Base-by-base conservation (phyloP, 2,329 filamentous ascomycete species). In the Epichloe glyceriae region DNA sequence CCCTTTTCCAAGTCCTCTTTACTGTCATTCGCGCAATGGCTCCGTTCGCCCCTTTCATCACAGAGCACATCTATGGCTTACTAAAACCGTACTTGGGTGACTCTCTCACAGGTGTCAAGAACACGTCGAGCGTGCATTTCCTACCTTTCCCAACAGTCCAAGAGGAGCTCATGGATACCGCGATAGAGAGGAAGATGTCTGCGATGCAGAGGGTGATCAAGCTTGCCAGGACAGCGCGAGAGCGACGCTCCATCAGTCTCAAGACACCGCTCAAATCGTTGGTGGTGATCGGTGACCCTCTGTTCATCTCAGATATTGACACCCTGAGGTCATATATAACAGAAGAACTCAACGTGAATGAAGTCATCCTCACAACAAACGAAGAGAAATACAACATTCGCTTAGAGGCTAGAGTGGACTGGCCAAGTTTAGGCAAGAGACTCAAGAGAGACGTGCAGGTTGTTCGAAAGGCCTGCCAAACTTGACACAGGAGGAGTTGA, bases 161-260 rank as follows among this genome's bases (percentile, higher is more conserved):
- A 53, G 77, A 87, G 60, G 86, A 90, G 61, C 76, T 95, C 3
- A 93, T 93, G 62, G 83, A 95, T 63, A 76, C 80, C 51, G 82
- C 78, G 20, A 82, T 95, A 45, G 88, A 95, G 70, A 77, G 88
- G 55, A 80, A 83, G 55, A 86, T 95, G 10, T 74, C 78, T 53
- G 80, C 86, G 33, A 95, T 95, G 88, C 88, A 95, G 65, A 85
- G 82, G 58, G 87, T 95, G 61, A 94, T 95, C 63, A 86, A 95
- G 62, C 76, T 95, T 53, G 86, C 80, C 26, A 79, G 89, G 62
- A 78, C 87, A 52, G 87, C 85, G 49, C 78, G 89, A 64, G 89
- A 95, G 66, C 80, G 86, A 45, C 79, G 84, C 52, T 82, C 80
- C 41, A 79, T 95, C 58, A 83, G 84, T 22, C 72, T 95, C 50